Evolutionary conservation across 179 eudicot genomes (phyloP).

Genomic region (Silene vulgaris): DNA sequence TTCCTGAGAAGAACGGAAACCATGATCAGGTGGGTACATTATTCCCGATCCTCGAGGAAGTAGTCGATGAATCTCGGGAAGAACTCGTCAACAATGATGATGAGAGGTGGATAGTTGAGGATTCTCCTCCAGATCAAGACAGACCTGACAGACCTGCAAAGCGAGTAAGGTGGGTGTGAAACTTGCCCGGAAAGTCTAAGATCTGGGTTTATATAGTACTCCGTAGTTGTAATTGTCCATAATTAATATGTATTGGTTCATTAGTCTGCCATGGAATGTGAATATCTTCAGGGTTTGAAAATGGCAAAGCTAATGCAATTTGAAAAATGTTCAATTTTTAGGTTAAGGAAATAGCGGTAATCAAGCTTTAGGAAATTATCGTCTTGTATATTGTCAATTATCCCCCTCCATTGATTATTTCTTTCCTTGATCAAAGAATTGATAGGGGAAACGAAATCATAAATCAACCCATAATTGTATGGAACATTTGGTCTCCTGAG

Average conservation of each 20-base stretch:
- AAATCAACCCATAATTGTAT: too few species aligned
- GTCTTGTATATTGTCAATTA: neutral
- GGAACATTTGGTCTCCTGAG: too few species aligned
- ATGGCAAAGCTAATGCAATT: constrained; percentile 19
- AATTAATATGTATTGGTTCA: constrained; percentile 10
- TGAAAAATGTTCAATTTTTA: constrained; percentile 1
- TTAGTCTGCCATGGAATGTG: constrained; percentile 23
- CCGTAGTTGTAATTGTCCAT: constrained; percentile 24
- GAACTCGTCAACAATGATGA: constrained; percentile 1
- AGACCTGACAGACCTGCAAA: constrained; percentile 32
- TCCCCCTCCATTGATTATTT: too few species aligned
- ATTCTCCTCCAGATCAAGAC: constrained; percentile 34
- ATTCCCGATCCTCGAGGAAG: neutral
- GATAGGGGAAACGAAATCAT: too few species aligned
- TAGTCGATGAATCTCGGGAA: constrained; percentile 8
- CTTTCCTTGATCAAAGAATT: too few species aligned
- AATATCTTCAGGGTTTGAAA: constrained; percentile 22
- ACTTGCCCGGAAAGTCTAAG: neutral
- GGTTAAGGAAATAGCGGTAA: constrained; percentile 1
- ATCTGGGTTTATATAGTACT: constrained; percentile 6
- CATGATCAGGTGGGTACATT: constrained; percentile 18
- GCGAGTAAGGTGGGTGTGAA: constrained; percentile 22
- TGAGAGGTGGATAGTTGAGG: constrained; percentile 21
- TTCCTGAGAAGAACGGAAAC: constrained; percentile 24
- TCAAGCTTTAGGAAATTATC: neutral